These are phyloP conservation scores for Melampsora occidentalis DNA, from an alignment of 1,284 basidiomycete species.

Conservation along the genomic window DNA sequence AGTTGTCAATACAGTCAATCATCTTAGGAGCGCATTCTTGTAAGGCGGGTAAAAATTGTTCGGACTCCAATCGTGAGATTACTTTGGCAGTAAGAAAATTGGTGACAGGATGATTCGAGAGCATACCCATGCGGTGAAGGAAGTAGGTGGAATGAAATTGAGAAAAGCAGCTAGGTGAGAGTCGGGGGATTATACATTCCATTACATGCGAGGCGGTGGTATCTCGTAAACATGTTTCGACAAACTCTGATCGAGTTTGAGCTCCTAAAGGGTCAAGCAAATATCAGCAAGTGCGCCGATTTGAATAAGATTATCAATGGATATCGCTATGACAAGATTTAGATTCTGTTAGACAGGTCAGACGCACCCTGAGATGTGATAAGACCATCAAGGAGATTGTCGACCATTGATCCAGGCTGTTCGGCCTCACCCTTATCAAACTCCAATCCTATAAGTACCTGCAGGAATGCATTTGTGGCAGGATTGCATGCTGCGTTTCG, in stretches of 20 bases:
- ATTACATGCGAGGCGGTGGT: constrained; percentile 81
- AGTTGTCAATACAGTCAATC: constrained; percentile 62
- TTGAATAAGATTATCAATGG: background rate
- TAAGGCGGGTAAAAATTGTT: constrained; percentile 63
- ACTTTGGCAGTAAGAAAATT: constrained; percentile 85
- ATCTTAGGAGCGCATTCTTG: constrained; percentile 62
- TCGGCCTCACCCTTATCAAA: constrained; percentile 64
- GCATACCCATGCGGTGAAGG: constrained; percentile 64
- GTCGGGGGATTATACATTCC: constrained; percentile 68
- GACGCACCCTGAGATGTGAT: constrained; percentile 66
- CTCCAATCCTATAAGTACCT: constrained; percentile 75
- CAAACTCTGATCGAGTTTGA: constrained; percentile 63
- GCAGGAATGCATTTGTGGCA: constrained; percentile 9
- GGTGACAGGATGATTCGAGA: constrained; percentile 77
- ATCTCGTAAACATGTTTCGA: constrained; percentile 74
- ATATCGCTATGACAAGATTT: background rate
- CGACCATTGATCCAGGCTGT: constrained; percentile 70
- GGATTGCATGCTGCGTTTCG: constrained; percentile 27
- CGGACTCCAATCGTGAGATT: constrained; percentile 62
- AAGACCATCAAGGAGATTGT: constrained; percentile 73
- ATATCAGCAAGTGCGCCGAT: constrained; percentile 22
- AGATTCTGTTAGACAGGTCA: background rate
- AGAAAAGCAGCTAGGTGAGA: constrained; percentile 65
- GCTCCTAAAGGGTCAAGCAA: constrained; percentile 32
- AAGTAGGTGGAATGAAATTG: constrained; percentile 76